Base-by-base conservation (phyloP, 768 basidiomycete genomes). In the Coprinopsis cinerea region DNA sequence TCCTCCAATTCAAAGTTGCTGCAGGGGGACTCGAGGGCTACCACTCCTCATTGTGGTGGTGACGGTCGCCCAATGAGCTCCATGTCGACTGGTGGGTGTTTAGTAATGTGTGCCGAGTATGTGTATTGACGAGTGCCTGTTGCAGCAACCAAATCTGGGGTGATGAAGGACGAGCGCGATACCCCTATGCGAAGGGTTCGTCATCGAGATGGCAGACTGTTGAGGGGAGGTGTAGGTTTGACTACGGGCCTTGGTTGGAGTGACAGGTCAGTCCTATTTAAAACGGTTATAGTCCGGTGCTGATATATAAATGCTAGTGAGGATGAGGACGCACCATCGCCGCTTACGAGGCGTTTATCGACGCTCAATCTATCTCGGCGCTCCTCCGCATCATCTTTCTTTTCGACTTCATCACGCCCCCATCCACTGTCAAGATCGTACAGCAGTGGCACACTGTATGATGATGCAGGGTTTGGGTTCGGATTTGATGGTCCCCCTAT, bases 221-320 rank as follows among this genome's bases (percentile, higher is more conserved):
- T 86, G 48, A 63, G 68, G 42, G 84, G 82, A 1, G 84, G 84
- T 1, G 74, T 85, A 46, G 84, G 84, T 1, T 59, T 86, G 47
- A 86, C 84, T 3, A 86, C 84, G 6, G 84, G 84, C 4, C 64
- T 86, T 13, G 84, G 84, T 0, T 86, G 84, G 84, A 84, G 82
- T 56, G 84, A 86, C 56, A 83, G 82, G 80, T 83, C 28, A 13
- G 73, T 64, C 17, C n/a, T 39, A 11, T 44, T 48, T 36, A n/a
- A 14, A 26, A 17, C 17, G 23, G 2, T 9, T 36, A 2, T 24
- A 1, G 13, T 30, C n/a, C 10, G 41, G 24, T 48, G 20, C 45
- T 25, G 15, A 48, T 39, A 37, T 17, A 17, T 51, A n/a, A 28
- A 17, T 61, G n/a, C n/a, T n/a, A 83, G 82, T 48, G 84, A 85